These are phyloP conservation scores for Paspalum notatum DNA, from an alignment of 176 grass and related monocot genomes.

Conservation along the genomic window DNA sequence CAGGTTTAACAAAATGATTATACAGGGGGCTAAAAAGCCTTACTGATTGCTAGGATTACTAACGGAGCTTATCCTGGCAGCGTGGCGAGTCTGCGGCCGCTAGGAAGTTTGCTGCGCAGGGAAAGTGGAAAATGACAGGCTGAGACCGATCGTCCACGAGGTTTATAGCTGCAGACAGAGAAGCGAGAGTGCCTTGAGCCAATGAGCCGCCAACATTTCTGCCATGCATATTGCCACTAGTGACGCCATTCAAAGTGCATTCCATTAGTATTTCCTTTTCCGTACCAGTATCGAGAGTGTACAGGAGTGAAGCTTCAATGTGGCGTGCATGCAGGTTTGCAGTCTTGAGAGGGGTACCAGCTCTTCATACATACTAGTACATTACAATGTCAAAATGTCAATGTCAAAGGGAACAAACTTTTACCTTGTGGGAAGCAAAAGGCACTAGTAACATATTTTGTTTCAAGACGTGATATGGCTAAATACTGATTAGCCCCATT, in stretches of 20 bases:
- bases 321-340: background rate
- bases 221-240: background rate
- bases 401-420: background rate
- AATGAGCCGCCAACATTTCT: background rate
- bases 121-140: background rate
- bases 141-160: background rate
- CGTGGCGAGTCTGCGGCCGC: background rate
- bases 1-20: background rate
- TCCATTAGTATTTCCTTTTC: background rate
- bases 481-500: too few species aligned
- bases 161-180: background rate
- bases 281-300: background rate
- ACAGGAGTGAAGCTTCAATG: background rate
- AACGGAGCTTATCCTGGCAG: background rate
- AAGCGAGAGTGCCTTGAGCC: background rate
- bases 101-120: background rate
- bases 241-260: background rate
- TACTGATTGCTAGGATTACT: background rate
- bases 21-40: background rate
- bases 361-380: too few species aligned
- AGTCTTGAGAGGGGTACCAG: background rate
- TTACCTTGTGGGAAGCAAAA: background rate
- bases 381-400: background rate
- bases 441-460: too few species aligned
- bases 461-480: too few species aligned